These are phyloP conservation scores for Colletotrichum filicis DNA, from an alignment of 2,329 filamentous ascomycete species.

Conservation along the genomic window DNA sequence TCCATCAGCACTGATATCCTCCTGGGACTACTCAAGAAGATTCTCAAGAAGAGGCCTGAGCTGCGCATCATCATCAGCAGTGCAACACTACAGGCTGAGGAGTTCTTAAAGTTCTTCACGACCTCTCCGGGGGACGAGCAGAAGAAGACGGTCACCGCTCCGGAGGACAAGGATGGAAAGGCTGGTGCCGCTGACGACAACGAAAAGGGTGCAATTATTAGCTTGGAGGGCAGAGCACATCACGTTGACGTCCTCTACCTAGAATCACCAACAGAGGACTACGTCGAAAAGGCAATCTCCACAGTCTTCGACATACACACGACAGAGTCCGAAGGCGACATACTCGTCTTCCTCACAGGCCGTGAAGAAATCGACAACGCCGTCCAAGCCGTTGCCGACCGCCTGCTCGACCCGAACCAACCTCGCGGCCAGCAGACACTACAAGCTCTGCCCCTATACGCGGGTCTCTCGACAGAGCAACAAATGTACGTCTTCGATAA, in stretches of 20 bases:
- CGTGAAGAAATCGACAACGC: slow-evolving; percentile 90
- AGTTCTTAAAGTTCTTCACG: slow-evolving; percentile 83
- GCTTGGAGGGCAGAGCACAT: slow-evolving; percentile 86
- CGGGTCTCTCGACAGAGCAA: slow-evolving; percentile 88
- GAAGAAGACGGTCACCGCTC: slow-evolving; percentile 5
- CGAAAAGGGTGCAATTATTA: slow-evolving; percentile 70
- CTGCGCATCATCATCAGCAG: slow-evolving; percentile 91
- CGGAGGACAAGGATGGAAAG: slow-evolving; percentile 38
- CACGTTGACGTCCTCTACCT: slow-evolving; percentile 90
- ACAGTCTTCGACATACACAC: slow-evolving; percentile 90
- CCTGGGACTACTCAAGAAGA: slow-evolving; percentile 91
- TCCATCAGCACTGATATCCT: slow-evolving; percentile 93
- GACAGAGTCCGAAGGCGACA: slow-evolving; percentile 83
- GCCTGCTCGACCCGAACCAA: slow-evolving; percentile 21
- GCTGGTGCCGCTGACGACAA: slow-evolving; percentile 33
- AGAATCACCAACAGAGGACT: slow-evolving; percentile 82
- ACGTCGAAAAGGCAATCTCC: slow-evolving; percentile 83
- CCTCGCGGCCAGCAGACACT: slow-evolving; percentile 67
- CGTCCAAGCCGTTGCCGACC: slow-evolving; percentile 73
- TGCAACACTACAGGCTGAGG: slow-evolving; percentile 90
- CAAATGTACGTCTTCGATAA: slow-evolving; percentile 96
- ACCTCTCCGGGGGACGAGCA: slow-evolving; percentile 41
- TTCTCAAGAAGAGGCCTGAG: slow-evolving; percentile 81
- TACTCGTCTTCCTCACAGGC: slow-evolving; percentile 91
- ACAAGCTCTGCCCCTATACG: slow-evolving; percentile 84